phyloP scores from a whole-genome alignment of 2,329 filamentous ascomycete genomes.

The Sporothrix euskadiensis region DNA sequence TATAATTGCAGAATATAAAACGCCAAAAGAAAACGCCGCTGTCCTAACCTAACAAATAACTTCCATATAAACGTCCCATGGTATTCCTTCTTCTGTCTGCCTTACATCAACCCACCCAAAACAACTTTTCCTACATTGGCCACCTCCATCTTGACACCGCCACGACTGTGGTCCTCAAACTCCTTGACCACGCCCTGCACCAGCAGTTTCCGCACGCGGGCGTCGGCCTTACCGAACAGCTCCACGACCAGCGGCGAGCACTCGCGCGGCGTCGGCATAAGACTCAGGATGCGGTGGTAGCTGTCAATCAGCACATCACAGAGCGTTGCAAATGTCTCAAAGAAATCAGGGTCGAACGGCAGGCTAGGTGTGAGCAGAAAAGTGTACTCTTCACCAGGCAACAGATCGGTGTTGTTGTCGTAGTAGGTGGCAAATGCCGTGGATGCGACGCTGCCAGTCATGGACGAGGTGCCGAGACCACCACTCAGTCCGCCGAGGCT shows the following conservation, averaged over 20 bases:
- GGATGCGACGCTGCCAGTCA: slow-evolving; percentile 35
- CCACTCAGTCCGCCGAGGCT: slow-evolving; percentile 33
- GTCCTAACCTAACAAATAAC: neutral
- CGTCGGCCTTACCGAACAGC: slow-evolving; percentile 86
- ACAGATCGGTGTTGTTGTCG: slow-evolving; percentile 64
- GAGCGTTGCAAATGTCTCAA: slow-evolving; percentile 91
- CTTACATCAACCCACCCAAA: slow-evolving; percentile 75
- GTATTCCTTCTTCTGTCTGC: neutral
- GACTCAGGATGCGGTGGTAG: slow-evolving; percentile 74
- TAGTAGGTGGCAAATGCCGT: slow-evolving; percentile 44
- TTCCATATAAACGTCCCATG: neutral
- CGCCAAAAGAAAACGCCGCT: neutral
- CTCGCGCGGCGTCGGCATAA: slow-evolving; percentile 73
- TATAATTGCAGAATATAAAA: neutral
- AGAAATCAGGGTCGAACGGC: slow-evolving; percentile 96
- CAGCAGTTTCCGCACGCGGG: slow-evolving; percentile 82
- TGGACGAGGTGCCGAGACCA: slow-evolving; percentile 32
- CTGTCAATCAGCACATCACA: slow-evolving; percentile 94
- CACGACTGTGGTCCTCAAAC: slow-evolving; percentile 84
- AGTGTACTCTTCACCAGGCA: slow-evolving; percentile 83
- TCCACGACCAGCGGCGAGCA: slow-evolving; percentile 74
- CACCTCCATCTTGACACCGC: slow-evolving; percentile 74
- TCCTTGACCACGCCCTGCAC: slow-evolving; percentile 84
- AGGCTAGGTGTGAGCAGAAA: slow-evolving; percentile 87
- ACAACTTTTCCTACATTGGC: slow-evolving; percentile 86